Conservation (phyloP, 2,329 filamentous ascomycete species). For the Aphanoascus verrucosus region DNA sequence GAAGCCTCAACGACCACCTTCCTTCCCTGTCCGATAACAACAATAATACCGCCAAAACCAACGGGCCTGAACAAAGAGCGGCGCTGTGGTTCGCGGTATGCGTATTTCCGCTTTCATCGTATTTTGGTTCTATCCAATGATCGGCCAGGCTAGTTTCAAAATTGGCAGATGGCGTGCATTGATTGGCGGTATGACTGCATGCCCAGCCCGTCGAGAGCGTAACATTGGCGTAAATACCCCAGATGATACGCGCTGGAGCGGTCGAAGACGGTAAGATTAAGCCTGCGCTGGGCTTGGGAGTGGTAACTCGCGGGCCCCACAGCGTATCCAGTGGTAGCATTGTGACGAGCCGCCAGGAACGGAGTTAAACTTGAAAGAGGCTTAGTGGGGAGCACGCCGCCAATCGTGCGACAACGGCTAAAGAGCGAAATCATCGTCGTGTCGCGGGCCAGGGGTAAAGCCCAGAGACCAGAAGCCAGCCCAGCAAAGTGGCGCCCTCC, state of each 20-base stretch:
- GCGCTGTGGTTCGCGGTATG: too few species aligned
- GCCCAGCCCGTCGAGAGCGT: not conserved
- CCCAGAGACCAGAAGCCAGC: too few species aligned
- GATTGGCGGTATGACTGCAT: not conserved
- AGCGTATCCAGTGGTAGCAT: slow-evolving; percentile 7
- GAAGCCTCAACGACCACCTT: slow-evolving; percentile 1
- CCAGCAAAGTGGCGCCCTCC: too few species aligned
- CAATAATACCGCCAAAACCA: too few species aligned
- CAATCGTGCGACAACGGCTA: slow-evolving; percentile 4
- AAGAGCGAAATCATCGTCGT: not conserved
- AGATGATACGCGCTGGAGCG: not conserved
- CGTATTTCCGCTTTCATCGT: too few species aligned
- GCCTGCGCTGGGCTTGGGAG: not conserved
- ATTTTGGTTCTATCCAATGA: not conserved
- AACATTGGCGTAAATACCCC: not conserved
- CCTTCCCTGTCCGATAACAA: not conserved
- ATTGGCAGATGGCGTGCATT: not conserved
- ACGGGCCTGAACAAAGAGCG: too few species aligned
- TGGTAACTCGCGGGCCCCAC: slow-evolving; percentile 3
- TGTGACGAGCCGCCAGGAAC: slow-evolving; percentile 8
- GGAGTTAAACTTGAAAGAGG: slow-evolving; percentile 10
- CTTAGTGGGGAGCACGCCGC: slow-evolving; percentile 2
- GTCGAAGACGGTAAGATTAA: not conserved
- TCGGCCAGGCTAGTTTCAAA: slow-evolving; percentile 1
- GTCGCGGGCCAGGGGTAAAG: too few species aligned